Percentiles rank a stretch among this genome's conserved stretches.
Conservation (phyloP, 805 yeast genomes). For the Saccharomycopsis synnaedendra region DNA sequence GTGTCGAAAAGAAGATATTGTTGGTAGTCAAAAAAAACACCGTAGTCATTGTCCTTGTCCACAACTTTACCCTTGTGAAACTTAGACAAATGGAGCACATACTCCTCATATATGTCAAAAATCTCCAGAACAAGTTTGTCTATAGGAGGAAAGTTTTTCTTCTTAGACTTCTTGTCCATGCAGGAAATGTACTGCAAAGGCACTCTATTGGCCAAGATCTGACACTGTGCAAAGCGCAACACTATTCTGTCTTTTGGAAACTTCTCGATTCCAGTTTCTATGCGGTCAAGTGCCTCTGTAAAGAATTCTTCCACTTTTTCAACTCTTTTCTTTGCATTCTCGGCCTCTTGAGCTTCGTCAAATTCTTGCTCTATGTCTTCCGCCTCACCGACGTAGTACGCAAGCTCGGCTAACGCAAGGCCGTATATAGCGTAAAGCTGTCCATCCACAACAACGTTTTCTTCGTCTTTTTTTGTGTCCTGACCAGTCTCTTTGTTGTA, state of each 20-base stretch:
- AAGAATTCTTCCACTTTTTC: conserved; percentile 44
- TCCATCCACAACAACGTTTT: conserved; percentile 26
- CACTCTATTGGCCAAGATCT: conserved; percentile 44
- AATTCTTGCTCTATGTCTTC: conserved; percentile 19
- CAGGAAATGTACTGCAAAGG: conserved; percentile 47
- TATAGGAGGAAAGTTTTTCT: conserved; percentile 27
- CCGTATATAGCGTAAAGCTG: conserved; percentile 68
- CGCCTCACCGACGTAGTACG: conserved; percentile 34
- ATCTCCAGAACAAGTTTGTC: conserved; percentile 32
- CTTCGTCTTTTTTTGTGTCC: conserved; percentile 19
- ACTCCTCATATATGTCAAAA: conserved; percentile 28
- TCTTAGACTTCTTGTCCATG: conserved; percentile 31
- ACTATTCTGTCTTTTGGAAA: conserved; percentile 30
- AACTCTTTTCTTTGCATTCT: conserved; percentile 14
- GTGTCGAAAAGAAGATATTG: conserved; percentile 42
- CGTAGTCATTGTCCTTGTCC: conserved; percentile 18
- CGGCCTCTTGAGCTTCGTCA: conserved; percentile 19
- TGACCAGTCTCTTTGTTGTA: conserved; percentile 18
- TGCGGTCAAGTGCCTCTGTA: conserved; percentile 62
- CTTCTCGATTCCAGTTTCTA: conserved; percentile 42
- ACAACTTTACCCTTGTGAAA: conserved; percentile 1
- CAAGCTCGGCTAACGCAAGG: conserved; percentile 52
- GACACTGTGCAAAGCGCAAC: conserved; percentile 43
- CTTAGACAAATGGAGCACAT: conserved; percentile 14
- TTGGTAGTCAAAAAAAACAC: conserved; percentile 28